Evolutionary conservation across 148 eudicot species (phyloP).

Genomic region (Vaccinium vitisidaea): DNA sequence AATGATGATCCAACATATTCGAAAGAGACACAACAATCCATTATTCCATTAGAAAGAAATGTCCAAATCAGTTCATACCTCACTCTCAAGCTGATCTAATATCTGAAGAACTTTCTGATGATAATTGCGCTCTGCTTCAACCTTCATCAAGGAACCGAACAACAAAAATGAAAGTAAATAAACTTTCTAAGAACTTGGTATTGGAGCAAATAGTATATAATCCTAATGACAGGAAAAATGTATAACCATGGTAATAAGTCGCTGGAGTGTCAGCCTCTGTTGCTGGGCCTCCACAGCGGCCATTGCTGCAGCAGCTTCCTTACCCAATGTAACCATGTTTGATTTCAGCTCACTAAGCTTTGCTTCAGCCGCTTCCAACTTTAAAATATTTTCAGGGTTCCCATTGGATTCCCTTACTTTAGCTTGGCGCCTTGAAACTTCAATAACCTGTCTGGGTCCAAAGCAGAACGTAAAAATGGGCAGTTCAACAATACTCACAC

Average conservation of each 20-base stretch:
- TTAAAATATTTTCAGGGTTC: constrained; percentile 59
- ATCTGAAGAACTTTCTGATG: constrained; percentile 78
- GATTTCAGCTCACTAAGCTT: constrained; percentile 81
- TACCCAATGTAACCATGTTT: constrained; percentile 70
- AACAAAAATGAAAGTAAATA: not conserved
- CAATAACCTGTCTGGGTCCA: constrained; percentile 71
- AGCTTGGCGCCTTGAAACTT: constrained; percentile 78
- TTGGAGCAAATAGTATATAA: not conserved
- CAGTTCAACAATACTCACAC: not conserved
- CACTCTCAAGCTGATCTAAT: constrained; percentile 80
- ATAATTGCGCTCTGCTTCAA: constrained; percentile 82
- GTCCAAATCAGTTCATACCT: constrained; percentile 40
- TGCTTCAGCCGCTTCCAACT: constrained; percentile 76
- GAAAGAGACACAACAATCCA: constrained; percentile 11
- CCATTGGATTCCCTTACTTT: constrained; percentile 69
- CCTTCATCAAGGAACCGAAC: constrained; percentile 38
- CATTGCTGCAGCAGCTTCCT: constrained; percentile 91
- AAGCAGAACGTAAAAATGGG: constrained; percentile 20
- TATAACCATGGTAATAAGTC: constrained; percentile 78
- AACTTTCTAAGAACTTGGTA: not conserved
- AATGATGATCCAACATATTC: not conserved
- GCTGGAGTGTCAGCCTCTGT: constrained; percentile 79
- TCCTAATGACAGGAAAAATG: not conserved
- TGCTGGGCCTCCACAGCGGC: constrained; percentile 93
- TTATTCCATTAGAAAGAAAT: not conserved